Conservation (phyloP, 495 filamentous ascomycete genomes). For the Staphylotrichum longicolle region DNA sequence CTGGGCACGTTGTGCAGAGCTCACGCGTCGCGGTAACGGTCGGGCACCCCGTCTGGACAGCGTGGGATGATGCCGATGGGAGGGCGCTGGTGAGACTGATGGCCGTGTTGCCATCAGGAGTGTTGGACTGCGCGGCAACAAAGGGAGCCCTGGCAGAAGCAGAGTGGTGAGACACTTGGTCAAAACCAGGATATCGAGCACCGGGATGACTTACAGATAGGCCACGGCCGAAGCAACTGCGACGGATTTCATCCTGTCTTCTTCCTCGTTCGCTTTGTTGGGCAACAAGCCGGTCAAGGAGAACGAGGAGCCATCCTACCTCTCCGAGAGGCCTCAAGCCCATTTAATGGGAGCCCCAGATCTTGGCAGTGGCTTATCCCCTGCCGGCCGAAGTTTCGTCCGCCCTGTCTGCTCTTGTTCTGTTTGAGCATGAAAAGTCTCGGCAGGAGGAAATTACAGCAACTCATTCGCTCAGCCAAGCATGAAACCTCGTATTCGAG, state of each 20-base stretch:
- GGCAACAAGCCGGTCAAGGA: not conserved
- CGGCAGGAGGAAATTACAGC: not conserved
- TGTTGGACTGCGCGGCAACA: not conserved
- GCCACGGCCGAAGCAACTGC: not conserved
- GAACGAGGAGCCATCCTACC: not conserved
- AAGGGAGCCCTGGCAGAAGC: not conserved
- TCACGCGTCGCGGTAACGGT: conserved; percentile 28
- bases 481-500: conserved; percentile 12
- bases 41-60: conserved; percentile 24
- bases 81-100: not conserved
- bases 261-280: not conserved
- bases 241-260: not conserved
- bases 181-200: not conserved
- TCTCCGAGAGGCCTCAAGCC: not conserved
- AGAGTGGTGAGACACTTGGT: not conserved
- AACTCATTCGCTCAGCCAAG: conserved; percentile 12
- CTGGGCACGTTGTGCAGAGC: conserved; percentile 27
- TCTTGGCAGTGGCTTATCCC: conserved; percentile 5
- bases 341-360: not conserved
- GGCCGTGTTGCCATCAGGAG: not conserved
- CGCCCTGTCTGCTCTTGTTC: not conserved
- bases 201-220: not conserved
- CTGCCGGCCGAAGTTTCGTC: conserved; percentile 12
- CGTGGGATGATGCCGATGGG: not conserved
- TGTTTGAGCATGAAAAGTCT: not conserved